These are phyloP conservation scores for Botryotinia convoluta DNA, from an alignment of 2,329 filamentous ascomycete genomes.

Conservation along the genomic window DNA sequence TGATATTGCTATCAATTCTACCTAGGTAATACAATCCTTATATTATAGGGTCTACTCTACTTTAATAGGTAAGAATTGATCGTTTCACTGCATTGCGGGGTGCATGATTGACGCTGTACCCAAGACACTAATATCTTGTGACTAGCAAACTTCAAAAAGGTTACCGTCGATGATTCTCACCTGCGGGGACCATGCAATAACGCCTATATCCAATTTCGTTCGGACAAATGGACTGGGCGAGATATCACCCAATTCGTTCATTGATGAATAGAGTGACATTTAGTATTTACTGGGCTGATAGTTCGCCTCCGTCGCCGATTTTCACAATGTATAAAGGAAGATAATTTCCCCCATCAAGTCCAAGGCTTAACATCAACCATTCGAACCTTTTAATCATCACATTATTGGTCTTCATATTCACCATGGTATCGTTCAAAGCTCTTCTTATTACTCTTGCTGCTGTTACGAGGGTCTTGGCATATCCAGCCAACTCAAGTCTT, in stretches of 20 bases:
- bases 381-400: neutral
- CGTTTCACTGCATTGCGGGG: neutral
- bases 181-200: neutral
- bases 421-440: neutral
- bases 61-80: neutral
- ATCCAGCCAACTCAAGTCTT: slow-evolving; percentile 3
- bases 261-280: neutral
- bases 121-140: slow-evolving; percentile 3
- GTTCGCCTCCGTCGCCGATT: neutral
- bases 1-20: neutral
- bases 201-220: neutral
- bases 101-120: neutral
- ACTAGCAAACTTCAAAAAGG: neutral
- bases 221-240: neutral
- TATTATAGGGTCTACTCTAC: neutral
- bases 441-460: neutral
- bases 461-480: neutral
- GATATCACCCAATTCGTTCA: neutral
- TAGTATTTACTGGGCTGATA: neutral
- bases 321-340: neutral
- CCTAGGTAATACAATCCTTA: neutral
- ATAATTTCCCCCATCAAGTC: neutral
- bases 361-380: neutral
- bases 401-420: neutral
- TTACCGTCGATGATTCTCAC: neutral